Base-by-base conservation (phyloP, 106 monocot genomes). In the Dendrobium catenatum region DNA sequence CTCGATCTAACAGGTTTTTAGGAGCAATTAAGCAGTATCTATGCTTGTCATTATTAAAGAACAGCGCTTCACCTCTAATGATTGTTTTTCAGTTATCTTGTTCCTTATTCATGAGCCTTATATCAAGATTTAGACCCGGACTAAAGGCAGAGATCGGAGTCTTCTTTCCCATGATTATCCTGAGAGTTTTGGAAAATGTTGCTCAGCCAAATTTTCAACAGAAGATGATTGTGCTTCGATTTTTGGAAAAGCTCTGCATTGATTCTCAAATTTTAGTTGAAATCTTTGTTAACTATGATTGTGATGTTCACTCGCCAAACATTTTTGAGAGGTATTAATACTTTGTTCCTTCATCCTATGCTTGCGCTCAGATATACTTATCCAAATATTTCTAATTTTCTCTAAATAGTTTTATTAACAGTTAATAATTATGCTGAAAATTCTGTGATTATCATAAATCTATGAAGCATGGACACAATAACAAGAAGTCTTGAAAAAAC, bases 31-130 rank as follows among this genome's bases (percentile, higher is more conserved):
- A 95, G 84, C 95, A 95, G 80, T 95, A 93, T 80, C 88, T 95
- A 43, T 95, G 95, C 86, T 83, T 95, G 51, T 95, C 95, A 18
- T 87, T 95, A 76, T 81, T 93, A 83, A 95, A 95, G 90, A 95
- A 95, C 77, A 89, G 90, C 77, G 90, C 93, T 75, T 95, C 89
- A 22, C 84, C 89, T 67, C 88, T 91, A 61, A 87, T 95, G 88
- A 91, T 93, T 80, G 88, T 95, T 86, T 95, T 95, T 83, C 95
- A 95, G 86, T 82, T 95, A n/a, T 95, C 95, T 66, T 95, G 95
- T 85, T 93, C 95, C 6, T 93, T 93, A 82, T 95, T 95, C 66
- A 90, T 95, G 80, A 95, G 95, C 79, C 82, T 95, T 44, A 86
- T 95, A n/a, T 90, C 92, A 58, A 87, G 95, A 85, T 95, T 95